A percentile compares a stretch with the other conserved stretches of the same genome.
Evolutionary conservation across 2,329 filamentous ascomycete species (phyloP).

Genomic region (Neurospora crassa): DNA sequence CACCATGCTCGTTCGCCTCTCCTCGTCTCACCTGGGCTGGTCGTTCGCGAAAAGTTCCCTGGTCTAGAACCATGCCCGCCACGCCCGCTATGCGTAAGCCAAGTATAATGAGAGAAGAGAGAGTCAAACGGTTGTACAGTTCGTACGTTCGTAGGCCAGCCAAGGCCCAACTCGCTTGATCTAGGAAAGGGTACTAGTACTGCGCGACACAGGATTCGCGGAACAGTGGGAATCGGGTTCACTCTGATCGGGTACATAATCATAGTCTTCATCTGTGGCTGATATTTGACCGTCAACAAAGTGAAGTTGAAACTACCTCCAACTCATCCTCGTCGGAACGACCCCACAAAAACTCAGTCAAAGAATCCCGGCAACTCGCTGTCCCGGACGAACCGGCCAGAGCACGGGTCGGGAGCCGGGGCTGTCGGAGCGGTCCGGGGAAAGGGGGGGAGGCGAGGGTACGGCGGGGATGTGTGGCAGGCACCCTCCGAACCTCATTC

Average conservation of each 20-base stretch:
- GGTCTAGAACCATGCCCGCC: neutral
- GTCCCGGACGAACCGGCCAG: neutral
- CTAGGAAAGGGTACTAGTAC: neutral
- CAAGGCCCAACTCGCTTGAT: neutral
- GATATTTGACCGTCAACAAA: neutral
- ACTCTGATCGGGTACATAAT: neutral
- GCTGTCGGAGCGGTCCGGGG: neutral
- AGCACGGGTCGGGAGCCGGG: neutral
- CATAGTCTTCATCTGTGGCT: neutral
- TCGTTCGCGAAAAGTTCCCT: neutral
- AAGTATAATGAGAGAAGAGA: neutral
- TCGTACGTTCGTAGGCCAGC: neutral
- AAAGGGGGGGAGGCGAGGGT: neutral
- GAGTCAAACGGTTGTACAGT: neutral
- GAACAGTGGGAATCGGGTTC: neutral
- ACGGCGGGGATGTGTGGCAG: neutral
- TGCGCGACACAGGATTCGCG: neutral
- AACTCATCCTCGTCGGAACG: neutral
- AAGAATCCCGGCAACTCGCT: neutral
- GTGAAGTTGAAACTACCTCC: neutral
- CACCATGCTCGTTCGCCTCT: neutral
- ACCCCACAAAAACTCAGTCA: neutral
- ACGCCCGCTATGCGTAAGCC: neutral
- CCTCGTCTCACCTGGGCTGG: neutral
- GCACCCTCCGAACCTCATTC: too few species aligned